Conservation (phyloP, 805 yeast species). For the Wickerhamiella qilinensis region DNA sequence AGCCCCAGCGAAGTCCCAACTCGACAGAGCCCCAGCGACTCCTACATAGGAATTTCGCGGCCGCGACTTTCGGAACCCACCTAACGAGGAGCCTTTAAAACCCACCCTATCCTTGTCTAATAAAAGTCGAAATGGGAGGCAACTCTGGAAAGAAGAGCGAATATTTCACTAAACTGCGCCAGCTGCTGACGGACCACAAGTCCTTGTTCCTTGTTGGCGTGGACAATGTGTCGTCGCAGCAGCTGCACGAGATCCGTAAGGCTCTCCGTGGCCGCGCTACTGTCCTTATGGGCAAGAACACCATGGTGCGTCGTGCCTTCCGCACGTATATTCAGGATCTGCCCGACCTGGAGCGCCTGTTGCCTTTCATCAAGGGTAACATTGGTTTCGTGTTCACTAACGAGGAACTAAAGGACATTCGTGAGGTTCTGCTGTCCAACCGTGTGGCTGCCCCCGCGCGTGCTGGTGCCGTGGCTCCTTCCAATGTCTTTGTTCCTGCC, state of each 20-base stretch:
- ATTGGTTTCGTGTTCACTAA: slow-evolving; percentile 99
- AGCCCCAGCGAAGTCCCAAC: too few relatives aligned
- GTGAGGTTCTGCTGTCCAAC: slow-evolving; percentile 77
- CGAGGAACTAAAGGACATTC: slow-evolving; percentile 78
- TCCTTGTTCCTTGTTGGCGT: slow-evolving; percentile 98
- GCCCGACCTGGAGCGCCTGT: slow-evolving; percentile 89
- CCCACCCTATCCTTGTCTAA: slow-evolving; percentile 21
- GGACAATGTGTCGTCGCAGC: slow-evolving; percentile 99
- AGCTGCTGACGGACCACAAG: slow-evolving; percentile 90
- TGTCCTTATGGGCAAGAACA: slow-evolving; percentile 99
- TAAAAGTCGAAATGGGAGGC: slow-evolving; percentile 98
- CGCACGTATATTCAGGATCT: slow-evolving; percentile 86
- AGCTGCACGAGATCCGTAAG: slow-evolving; percentile 99
- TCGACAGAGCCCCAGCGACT: too few relatives aligned
- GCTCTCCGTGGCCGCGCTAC: slow-evolving; percentile 88
- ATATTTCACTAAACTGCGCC: slow-evolving; percentile 91
- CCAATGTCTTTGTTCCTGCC: slow-evolving; percentile 94
- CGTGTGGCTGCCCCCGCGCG: slow-evolving; percentile 99
- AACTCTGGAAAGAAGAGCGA: slow-evolving; percentile 92
- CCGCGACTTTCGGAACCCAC: too few relatives aligned
- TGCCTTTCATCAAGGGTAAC: slow-evolving; percentile 94
- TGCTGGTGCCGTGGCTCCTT: slow-evolving; percentile 99
- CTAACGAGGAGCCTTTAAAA: slow-evolving; percentile 21
- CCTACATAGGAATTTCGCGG: too few relatives aligned
- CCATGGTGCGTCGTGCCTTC: slow-evolving; percentile 99